These are phyloP conservation scores for Tetrapisispora taiwanensis DNA, from an alignment of 805 yeast species.

Conservation along the genomic window DNA sequence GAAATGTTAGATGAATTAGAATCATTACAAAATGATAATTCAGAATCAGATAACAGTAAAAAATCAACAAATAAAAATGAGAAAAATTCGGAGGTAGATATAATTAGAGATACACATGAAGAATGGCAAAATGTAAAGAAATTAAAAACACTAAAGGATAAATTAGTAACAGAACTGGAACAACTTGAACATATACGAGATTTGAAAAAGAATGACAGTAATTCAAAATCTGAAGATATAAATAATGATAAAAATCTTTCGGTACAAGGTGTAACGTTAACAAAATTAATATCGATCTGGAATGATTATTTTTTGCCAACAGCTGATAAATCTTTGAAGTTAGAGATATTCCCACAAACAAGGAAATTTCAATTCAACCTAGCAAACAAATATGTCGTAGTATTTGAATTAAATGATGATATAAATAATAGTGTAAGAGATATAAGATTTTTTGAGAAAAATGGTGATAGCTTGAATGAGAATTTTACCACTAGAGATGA, in stretches of 20 bases:
- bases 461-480: background rate
- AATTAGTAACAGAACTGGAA: background rate
- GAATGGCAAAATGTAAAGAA: constrained; percentile 2
- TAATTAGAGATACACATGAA: constrained; percentile 3
- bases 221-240: background rate
- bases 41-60: constrained; percentile 3
- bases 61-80: constrained; percentile 3
- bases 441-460: constrained; percentile 6
- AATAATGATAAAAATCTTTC: background rate
- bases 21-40: constrained; percentile 7
- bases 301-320: constrained; percentile 3
- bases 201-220: background rate
- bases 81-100: background rate
- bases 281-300: constrained; percentile 8
- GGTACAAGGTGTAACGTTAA: background rate
- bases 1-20: constrained; percentile 15
- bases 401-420: constrained; percentile 6
- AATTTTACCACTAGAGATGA: constrained; percentile 4
- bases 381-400: constrained; percentile 4
- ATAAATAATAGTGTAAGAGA: constrained; percentile 5
- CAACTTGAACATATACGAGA: background rate
- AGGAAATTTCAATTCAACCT: constrained; percentile 16
- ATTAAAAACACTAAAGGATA: background rate
- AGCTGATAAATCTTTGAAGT: background rate
- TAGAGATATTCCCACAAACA: constrained; percentile 16